Base-by-base conservation (phyloP, 371 early-diverging fungal genomes). In the Encephalitozoon romaleae region DNA sequence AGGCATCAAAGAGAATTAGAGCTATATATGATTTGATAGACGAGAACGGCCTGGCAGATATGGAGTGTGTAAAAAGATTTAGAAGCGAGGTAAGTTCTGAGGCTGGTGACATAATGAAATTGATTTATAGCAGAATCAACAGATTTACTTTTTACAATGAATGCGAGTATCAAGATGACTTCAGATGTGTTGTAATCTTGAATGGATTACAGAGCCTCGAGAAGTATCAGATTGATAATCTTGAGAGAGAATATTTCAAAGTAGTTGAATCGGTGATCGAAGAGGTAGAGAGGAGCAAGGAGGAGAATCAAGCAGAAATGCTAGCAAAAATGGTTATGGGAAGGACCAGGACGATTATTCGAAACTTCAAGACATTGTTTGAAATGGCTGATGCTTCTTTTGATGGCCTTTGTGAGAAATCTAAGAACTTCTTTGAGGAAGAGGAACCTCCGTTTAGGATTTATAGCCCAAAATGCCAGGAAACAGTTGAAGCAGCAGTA, bases 61-160 rank as follows among this genome's bases (percentile, higher is more conserved):
- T 63, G 28, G 42, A 64, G 9, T 80, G 76, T n/a, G 41, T 70
- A 15, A 32, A 67, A 39, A 64, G 25, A 8, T 49, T 76, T 12
- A 45, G 41, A 51, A 51, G 23, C 2, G 76, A 71, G 0, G 51
- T 76, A 6, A 41, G 66, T 25, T 23, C 26, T 21, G 67, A 77
- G 26, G 45, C 66, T 12, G 26, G 41, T n/a, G 55, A 67, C 18
- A 11, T 74, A 25, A 65, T 64, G 64, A 42, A 11, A 9, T 26
- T 42, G 30, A 42, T 74, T 6, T 74, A 51, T 41, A 39, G 26
- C 2, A 67, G 54, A 26, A 12, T 80, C 59, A 34, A 43, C 28
- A 67, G 52, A 38, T 80, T 71, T 70, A 63, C 76, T 30, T 72
- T 67, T 26, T 12, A 67, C 1, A 72, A 80, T 65, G 39, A 76